Conservation (phyloP, 2,329 filamentous ascomycete species). For the Diaporthe velutina region DNA sequence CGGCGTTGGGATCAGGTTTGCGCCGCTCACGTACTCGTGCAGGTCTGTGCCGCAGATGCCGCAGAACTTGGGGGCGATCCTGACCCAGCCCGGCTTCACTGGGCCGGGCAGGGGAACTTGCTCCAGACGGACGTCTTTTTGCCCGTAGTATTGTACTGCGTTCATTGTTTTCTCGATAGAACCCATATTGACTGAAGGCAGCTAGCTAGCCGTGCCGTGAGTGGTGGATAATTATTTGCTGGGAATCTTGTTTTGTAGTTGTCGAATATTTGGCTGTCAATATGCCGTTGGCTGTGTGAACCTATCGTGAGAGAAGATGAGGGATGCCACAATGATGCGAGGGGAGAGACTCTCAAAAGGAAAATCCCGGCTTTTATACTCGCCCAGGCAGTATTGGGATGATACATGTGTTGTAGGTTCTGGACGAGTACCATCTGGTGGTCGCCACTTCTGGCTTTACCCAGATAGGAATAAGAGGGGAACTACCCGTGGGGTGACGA, state of each 20-base stretch:
- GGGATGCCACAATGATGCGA: background rate
- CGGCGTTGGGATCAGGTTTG: conserved; percentile 48
- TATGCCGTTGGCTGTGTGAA: background rate
- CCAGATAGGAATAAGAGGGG: conserved; percentile 35
- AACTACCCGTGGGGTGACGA: conserved; percentile 29
- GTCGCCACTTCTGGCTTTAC: conserved; percentile 27
- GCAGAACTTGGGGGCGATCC: conserved; percentile 48
- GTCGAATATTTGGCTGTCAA: background rate
- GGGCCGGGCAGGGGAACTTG: conserved; percentile 33
- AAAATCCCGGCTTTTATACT: conserved; percentile 27
- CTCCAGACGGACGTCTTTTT: conserved; percentile 39
- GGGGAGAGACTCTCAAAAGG: background rate
- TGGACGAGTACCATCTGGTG: conserved; percentile 32
- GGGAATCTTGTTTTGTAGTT: background rate
- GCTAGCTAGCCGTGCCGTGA: background rate
- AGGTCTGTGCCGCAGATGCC: conserved; percentile 53
- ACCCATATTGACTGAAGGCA: conserved; percentile 10
- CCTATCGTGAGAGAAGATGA: background rate
- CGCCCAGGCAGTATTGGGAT: background rate
- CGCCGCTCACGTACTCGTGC: conserved; percentile 49
- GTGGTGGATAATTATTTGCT: background rate
- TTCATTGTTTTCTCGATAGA: conserved; percentile 34
- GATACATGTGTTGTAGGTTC: conserved; percentile 21
- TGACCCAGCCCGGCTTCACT: conserved; percentile 39
- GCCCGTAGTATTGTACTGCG: conserved; percentile 39